Evolutionary conservation across 345 rosid species (phyloP).

Genomic region (Bruguiera parviflora): DNA sequence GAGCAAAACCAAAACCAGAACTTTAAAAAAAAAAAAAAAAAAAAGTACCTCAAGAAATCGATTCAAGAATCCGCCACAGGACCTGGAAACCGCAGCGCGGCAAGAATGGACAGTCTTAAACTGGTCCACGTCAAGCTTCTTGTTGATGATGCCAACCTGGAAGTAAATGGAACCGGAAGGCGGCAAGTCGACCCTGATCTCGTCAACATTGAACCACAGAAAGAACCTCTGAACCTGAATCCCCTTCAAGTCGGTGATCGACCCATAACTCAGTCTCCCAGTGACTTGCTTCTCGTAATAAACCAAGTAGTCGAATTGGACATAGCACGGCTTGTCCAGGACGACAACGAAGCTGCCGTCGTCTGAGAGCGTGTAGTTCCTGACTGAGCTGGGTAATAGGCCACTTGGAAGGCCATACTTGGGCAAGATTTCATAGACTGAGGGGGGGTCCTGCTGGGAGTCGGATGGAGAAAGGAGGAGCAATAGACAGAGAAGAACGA

Average conservation of each 20-base stretch:
- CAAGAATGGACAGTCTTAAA: slow-evolving; percentile 81
- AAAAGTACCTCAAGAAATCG: slow-evolving; percentile 36
- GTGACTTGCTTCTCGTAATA: slow-evolving; percentile 63
- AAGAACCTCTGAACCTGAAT: slow-evolving; percentile 74
- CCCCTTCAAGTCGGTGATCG: slow-evolving; percentile 69
- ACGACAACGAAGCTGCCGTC: slow-evolving; percentile 63
- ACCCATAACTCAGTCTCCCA: slow-evolving; percentile 68
- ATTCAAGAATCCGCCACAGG: slow-evolving; percentile 33
- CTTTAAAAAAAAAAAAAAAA: background rate
- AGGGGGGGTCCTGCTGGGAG: slow-evolving; percentile 26
- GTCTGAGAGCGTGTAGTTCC: slow-evolving; percentile 49
- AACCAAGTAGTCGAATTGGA: slow-evolving; percentile 81
- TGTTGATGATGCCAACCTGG: slow-evolving; percentile 79
- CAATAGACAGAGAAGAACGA: slow-evolving; percentile 18
- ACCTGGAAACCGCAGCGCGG: slow-evolving; percentile 33
- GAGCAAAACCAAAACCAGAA: background rate
- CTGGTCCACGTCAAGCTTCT: slow-evolving; percentile 82
- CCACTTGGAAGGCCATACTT: slow-evolving; percentile 88
- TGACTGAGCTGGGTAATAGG: slow-evolving; percentile 60
- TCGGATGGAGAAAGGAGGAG: slow-evolving; percentile 19
- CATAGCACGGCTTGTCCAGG: slow-evolving; percentile 49
- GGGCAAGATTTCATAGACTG: slow-evolving; percentile 82
- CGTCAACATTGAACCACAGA: slow-evolving; percentile 77
- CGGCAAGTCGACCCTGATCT: slow-evolving; percentile 87
- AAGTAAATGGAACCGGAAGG: slow-evolving; percentile 82